These are phyloP conservation scores for Malus hybrid DNA, from an alignment of 331 rosid species.

Conservation along the genomic window DNA sequence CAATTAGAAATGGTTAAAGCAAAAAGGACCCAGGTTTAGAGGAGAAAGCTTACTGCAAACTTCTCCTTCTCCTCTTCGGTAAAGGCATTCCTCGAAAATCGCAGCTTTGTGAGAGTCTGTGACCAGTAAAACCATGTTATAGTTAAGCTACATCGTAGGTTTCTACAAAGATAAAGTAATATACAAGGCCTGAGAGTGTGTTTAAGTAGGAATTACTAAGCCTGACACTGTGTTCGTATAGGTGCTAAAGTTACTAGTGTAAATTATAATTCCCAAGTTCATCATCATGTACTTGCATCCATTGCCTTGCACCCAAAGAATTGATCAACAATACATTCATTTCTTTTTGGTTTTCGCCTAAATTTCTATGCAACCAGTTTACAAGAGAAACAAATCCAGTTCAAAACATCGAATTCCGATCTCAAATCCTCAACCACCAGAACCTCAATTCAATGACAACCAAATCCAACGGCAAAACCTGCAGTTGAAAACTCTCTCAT, in stretches of 20 bases:
- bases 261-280: not conserved
- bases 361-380: not conserved
- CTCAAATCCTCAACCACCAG: not conserved
- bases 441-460: not conserved
- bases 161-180: not conserved
- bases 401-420: not conserved
- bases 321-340: not conserved
- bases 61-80: constrained; percentile 50
- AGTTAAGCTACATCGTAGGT: not conserved
- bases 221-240: not conserved
- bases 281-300: not conserved
- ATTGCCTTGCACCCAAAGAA: not conserved
- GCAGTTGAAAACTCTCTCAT: not conserved
- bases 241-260: not conserved
- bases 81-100: constrained; percentile 68
- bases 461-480: not conserved
- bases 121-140: constrained; percentile 17
- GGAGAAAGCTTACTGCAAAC: constrained; percentile 41
- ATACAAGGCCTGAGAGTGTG: not conserved
- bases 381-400: not conserved
- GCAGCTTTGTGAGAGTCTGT: constrained; percentile 86
- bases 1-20: not conserved
- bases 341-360: not conserved
- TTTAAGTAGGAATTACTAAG: not conserved
- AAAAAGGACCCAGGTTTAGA: not conserved